phyloP scores from a whole-genome alignment of 805 yeast species.

The Phaffomyces opuntiae region DNA sequence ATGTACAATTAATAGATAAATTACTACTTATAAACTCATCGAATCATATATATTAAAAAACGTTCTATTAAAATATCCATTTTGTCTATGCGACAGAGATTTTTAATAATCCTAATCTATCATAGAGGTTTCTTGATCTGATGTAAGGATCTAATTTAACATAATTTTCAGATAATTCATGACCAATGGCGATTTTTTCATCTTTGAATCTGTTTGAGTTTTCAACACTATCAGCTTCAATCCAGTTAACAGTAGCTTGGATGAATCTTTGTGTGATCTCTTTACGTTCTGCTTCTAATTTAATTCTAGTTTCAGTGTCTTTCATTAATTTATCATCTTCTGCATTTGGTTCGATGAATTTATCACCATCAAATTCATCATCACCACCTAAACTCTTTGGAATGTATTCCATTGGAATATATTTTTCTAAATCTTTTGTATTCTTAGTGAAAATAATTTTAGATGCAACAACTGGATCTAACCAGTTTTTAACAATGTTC shows the following conservation, averaged over 20 bases:
- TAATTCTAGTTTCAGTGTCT: conserved; percentile 39
- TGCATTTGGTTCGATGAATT: conserved; percentile 53
- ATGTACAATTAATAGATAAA: no score
- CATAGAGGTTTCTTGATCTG: conserved; percentile 73
- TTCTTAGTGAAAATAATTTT: conserved; percentile 80
- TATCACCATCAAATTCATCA: conserved; percentile 42
- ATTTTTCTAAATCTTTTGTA: conserved; percentile 57
- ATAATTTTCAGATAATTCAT: conserved; percentile 54
- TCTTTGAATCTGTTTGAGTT: conserved; percentile 41
- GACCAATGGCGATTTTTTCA: conserved; percentile 48
- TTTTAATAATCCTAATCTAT: conserved; percentile 49
- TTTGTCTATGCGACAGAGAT: conserved; percentile 1
- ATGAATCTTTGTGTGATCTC: conserved; percentile 47
- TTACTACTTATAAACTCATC: no score
- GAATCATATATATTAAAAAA: no score
- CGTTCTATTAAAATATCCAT: no score
- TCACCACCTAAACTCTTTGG: conserved; percentile 75
- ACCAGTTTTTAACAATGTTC: conserved; percentile 86
- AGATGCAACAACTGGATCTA: conserved; percentile 93
- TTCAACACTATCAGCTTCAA: conserved; percentile 49
- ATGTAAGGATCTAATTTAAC: conserved; percentile 70
- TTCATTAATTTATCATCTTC: conserved; percentile 45
- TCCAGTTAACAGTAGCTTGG: conserved; percentile 70
- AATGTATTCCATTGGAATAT: conserved; percentile 51
- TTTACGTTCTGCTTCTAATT: conserved; percentile 45